Percentiles rank a stretch among this genome's conserved stretches.
phyloP scores from a whole-genome alignment of 148 eudicot genomes.

The Rhododendron simsii region DNA sequence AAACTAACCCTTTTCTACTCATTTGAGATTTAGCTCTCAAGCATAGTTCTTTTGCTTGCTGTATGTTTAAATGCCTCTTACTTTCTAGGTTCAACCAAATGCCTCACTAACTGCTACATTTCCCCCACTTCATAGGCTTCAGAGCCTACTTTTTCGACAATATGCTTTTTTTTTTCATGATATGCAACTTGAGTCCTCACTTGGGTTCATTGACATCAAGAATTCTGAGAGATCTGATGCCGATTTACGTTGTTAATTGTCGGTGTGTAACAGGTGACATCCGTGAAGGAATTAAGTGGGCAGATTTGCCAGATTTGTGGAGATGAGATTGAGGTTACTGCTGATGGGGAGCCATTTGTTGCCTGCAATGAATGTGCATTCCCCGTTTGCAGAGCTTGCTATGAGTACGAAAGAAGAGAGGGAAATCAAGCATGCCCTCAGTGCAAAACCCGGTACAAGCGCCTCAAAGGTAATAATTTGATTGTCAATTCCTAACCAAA shows the following conservation, averaged over 20 bases:
- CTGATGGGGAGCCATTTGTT: slow-evolving; percentile 63
- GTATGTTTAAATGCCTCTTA: not conserved
- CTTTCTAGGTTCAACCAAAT: not conserved
- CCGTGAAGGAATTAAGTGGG: slow-evolving; percentile 65
- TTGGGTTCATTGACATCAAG: not conserved
- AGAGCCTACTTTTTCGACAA: not conserved
- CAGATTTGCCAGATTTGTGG: slow-evolving; percentile 79
- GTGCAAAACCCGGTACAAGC: slow-evolving; percentile 69
- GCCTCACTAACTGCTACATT: not conserved
- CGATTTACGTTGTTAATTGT: not conserved
- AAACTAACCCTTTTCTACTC: not conserved
- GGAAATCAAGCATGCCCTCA: slow-evolving; percentile 74
- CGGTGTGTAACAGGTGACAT: slow-evolving; percentile 33
- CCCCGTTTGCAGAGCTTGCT: slow-evolving; percentile 70
- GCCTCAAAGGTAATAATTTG: slow-evolving; percentile 44
- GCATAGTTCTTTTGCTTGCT: not conserved
- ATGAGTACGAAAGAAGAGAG: slow-evolving; percentile 74
- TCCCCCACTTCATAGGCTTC: not conserved
- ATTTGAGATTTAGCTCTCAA: not conserved
- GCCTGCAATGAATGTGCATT: slow-evolving; percentile 84
- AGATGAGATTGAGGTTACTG: slow-evolving; percentile 57
- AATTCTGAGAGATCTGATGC: slow-evolving; percentile 16
- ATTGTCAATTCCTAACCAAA: not conserved
- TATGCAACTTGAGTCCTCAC: not conserved
- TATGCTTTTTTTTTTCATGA: not conserved